A percentile compares a stretch with the other conserved stretches of the same genome.
These are phyloP conservation scores for Globisporangium viniferum DNA, from an alignment of 352 stramenopile species.

Conservation along the genomic window DNA sequence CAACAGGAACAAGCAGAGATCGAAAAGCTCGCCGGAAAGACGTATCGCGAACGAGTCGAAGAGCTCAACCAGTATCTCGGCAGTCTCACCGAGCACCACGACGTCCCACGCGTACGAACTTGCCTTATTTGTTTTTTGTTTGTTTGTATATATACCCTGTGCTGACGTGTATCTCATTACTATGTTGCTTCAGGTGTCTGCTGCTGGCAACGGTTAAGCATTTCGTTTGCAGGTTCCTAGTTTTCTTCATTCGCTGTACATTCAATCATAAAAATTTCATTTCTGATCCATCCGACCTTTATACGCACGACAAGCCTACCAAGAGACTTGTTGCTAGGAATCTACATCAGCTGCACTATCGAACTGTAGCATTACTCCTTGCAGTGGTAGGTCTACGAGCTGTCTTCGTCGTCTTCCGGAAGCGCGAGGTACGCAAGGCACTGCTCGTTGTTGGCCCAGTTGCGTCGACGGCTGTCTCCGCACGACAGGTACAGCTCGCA, in stretches of 20 bases:
- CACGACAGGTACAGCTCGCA: conserved; percentile 78
- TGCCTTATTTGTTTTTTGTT: background rate
- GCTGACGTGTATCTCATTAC: background rate
- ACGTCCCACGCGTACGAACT: conserved; percentile 92
- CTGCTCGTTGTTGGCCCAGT: conserved; percentile 58
- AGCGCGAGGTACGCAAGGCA: conserved; percentile 53
- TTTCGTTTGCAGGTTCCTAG: background rate
- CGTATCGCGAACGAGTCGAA: conserved; percentile 92
- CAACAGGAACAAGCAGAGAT: conserved; percentile 82
- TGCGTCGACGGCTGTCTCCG: conserved; percentile 51
- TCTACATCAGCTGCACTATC: background rate
- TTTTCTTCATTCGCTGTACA: conserved; percentile 1
- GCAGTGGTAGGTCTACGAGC: conserved; percentile 4
- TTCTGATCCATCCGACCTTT: conserved; percentile 7
- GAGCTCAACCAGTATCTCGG: conserved; percentile 96
- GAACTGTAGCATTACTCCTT: background rate
- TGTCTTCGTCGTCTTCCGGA: conserved; percentile 11
- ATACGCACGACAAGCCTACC: background rate
- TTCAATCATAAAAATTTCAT: conserved; percentile 9
- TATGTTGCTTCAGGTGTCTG: conserved; percentile 50
- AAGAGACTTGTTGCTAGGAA: background rate
- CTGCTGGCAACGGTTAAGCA: conserved; percentile 88
- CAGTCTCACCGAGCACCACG: conserved; percentile 96
- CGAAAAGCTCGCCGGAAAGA: conserved; percentile 82
- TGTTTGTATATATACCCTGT: background rate